Evolutionary conservation across 257 asterid genomes (phyloP).

Genomic region (Petunia secreta): DNA sequence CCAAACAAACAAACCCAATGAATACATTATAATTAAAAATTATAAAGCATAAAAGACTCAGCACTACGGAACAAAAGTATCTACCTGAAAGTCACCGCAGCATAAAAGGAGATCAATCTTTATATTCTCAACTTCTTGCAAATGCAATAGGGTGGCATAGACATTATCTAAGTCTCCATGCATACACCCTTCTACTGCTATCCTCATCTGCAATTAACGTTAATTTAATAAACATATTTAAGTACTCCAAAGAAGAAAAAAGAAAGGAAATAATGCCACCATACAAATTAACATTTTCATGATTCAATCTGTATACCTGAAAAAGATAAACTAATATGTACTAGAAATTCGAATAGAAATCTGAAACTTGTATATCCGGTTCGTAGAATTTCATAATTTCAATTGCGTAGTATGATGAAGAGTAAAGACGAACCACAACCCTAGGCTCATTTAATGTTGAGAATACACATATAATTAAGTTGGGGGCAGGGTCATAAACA

Average conservation of each 20-base stretch:
- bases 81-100: constrained; percentile 98
- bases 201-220: constrained; percentile 60
- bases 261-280: not conserved
- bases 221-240: not conserved
- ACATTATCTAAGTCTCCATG: constrained; percentile 96
- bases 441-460: too few species aligned
- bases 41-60: not conserved
- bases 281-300: too few species aligned
- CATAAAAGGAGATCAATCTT: constrained; percentile 91
- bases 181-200: constrained; percentile 98
- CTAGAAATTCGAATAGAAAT: too few species aligned
- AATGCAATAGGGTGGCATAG: constrained; percentile 69
- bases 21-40: not conserved
- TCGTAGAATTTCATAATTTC: too few species aligned
- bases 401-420: too few species aligned
- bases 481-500: too few species aligned
- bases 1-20: too few species aligned
- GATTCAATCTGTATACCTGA: too few species aligned
- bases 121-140: constrained; percentile 72
- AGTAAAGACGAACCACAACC: too few species aligned
- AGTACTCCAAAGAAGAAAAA: not conserved
- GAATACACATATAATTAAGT: too few species aligned
- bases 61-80: constrained; percentile 17
- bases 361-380: too few species aligned
- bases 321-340: too few species aligned